Evolutionary conservation across 306 rosid genomes (phyloP).

Genomic region (Morella rubra): DNA sequence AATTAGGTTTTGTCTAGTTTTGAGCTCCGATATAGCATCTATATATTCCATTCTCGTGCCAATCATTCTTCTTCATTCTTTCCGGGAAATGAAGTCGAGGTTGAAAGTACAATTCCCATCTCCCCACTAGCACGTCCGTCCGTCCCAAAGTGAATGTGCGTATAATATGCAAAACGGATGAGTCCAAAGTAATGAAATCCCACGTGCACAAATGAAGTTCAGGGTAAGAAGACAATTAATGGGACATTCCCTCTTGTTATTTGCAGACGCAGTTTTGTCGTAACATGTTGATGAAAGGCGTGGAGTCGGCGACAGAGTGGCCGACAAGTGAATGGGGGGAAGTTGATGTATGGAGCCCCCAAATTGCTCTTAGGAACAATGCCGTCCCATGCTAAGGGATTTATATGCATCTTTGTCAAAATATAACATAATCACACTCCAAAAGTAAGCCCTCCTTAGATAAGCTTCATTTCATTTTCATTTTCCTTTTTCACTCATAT

Average conservation of each 20-base stretch:
- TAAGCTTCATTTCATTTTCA: not conserved
- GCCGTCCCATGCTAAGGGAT: not conserved
- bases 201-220: constrained; percentile 12
- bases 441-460: not conserved
- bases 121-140: not conserved
- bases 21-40: too few species aligned
- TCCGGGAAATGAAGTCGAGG: not conserved
- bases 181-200: not conserved
- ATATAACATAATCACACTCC: constrained; percentile 11
- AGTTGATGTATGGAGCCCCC: constrained; percentile 6
- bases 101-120: not conserved
- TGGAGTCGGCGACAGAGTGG: constrained; percentile 38
- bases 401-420: constrained; percentile 17
- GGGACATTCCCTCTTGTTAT: constrained; percentile 16
- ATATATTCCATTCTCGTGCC: too few species aligned
- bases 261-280: not conserved
- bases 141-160: not conserved
- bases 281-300: not conserved
- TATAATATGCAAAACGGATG: not conserved
- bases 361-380: not conserved
- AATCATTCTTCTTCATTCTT: not conserved
- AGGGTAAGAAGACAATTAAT: constrained; percentile 16
- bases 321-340: constrained; percentile 39
- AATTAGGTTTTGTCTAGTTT: too few species aligned
- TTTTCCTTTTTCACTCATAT: not conserved